phyloP scores from a whole-genome alignment of 225 moss, liverwort and hornwort genomes.

The Sphagnum contortum region DNA sequence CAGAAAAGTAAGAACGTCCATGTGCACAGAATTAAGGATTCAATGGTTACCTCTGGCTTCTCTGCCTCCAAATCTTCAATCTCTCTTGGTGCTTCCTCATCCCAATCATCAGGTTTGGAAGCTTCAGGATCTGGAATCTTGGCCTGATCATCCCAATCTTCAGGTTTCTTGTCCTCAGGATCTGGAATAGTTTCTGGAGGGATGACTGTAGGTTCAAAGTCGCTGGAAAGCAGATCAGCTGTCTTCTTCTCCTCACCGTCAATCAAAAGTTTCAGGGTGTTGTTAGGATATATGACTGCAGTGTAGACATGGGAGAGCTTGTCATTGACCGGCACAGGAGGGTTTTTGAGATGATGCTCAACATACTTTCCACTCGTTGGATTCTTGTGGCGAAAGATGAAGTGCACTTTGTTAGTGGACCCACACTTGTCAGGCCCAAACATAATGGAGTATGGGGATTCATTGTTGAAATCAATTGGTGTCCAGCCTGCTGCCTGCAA shows the following conservation, averaged over 20 bases:
- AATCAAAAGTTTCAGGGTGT: slow-evolving; percentile 61
- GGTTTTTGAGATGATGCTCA: slow-evolving; percentile 77
- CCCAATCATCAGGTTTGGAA: slow-evolving; percentile 88
- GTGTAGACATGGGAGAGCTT: slow-evolving; percentile 90
- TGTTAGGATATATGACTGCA: slow-evolving; percentile 79
- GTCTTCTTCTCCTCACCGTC: slow-evolving; percentile 87
- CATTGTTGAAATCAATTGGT: slow-evolving; percentile 88
- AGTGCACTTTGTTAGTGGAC: slow-evolving; percentile 88
- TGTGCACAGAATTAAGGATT: neutral
- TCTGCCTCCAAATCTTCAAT: slow-evolving; percentile 62
- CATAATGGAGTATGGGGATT: slow-evolving; percentile 95
- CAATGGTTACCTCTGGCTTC: slow-evolving; percentile 54
- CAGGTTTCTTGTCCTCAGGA: slow-evolving; percentile 84
- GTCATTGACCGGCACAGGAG: slow-evolving; percentile 40
- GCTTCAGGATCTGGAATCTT: slow-evolving; percentile 80
- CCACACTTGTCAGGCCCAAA: slow-evolving; percentile 98
- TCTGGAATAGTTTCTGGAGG: slow-evolving; percentile 82
- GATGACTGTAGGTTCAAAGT: slow-evolving; percentile 83
- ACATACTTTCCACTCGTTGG: slow-evolving; percentile 67
- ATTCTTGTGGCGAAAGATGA: slow-evolving; percentile 92
- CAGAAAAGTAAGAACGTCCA: neutral
- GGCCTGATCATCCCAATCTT: slow-evolving; percentile 87
- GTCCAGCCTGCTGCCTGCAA: slow-evolving; percentile 90
- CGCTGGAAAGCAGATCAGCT: slow-evolving; percentile 58
- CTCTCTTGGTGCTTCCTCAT: slow-evolving; percentile 73